These are phyloP conservation scores for Nicotiana tomentosiformis DNA, from an alignment of 257 asterid species.

Conservation along the genomic window DNA sequence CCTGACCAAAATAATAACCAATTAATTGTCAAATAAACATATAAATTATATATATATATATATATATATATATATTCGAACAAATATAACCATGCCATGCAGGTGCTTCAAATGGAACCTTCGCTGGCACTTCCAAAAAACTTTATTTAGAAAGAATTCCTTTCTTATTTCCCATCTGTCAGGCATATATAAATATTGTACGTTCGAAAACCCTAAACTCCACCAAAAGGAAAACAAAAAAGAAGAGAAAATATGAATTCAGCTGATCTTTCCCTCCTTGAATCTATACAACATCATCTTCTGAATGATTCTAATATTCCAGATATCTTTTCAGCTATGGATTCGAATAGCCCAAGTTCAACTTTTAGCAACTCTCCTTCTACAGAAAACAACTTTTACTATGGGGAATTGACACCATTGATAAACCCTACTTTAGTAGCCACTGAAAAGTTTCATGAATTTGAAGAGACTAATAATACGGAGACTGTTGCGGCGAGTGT, in stretches of 20 bases:
- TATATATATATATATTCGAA: background rate
- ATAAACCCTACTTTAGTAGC: background rate
- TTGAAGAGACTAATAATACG: too few relatives aligned
- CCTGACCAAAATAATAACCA: background rate
- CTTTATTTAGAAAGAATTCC: background rate
- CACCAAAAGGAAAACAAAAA: too few relatives aligned
- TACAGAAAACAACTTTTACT: background rate
- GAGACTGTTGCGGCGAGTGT: background rate
- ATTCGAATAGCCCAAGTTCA: background rate
- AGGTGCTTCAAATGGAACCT: background rate
- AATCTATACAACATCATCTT: slow-evolving; percentile 36
- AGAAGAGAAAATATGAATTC: background rate
- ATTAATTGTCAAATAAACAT: background rate
- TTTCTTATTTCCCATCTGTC: background rate
- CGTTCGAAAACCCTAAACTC: background rate
- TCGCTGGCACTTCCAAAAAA: background rate
- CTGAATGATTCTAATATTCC: slow-evolving; percentile 24
- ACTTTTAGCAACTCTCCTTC: background rate
- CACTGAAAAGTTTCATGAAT: background rate
- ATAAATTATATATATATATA: background rate
- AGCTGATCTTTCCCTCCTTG: slow-evolving; percentile 18
- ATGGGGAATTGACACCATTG: background rate
- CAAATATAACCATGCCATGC: background rate
- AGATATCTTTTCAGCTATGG: background rate
- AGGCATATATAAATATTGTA: background rate